Evolutionary conservation across 306 rosid genomes (phyloP).

Genomic region (Spatholobus suberectus): DNA sequence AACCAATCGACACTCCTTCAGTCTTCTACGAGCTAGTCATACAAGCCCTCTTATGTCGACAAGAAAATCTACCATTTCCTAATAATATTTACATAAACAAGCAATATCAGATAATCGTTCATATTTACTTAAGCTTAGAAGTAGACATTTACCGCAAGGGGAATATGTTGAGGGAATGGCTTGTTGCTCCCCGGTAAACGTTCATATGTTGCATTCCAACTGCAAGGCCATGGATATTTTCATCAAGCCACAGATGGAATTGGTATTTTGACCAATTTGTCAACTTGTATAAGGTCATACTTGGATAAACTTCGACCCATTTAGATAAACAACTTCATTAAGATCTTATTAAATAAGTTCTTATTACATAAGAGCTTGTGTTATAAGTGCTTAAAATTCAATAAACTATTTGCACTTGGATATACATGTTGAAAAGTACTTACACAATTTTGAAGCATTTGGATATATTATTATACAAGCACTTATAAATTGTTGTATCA

Average conservation of each 20-base stretch:
- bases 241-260: neutral
- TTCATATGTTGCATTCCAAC: constrained; percentile 75
- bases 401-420: too few relatives aligned
- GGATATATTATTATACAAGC: too few relatives aligned
- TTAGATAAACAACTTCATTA: too few relatives aligned
- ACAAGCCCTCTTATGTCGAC: constrained; percentile 79
- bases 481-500: too few relatives aligned
- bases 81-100: constrained; percentile 29
- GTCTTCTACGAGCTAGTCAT: constrained; percentile 50
- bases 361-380: too few relatives aligned
- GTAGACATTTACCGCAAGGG: constrained; percentile 62
- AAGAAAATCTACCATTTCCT: constrained; percentile 92
- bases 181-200: constrained; percentile 72
- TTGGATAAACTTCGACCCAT: neutral
- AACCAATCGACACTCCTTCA: constrained; percentile 25
- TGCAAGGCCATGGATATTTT: constrained; percentile 48
- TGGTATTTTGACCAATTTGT: neutral
- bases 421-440: too few relatives aligned
- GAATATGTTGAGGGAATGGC: constrained; percentile 70
- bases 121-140: neutral
- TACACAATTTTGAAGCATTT: too few relatives aligned
- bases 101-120: neutral
- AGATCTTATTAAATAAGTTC: too few relatives aligned
- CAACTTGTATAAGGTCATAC: neutral
- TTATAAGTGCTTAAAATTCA: too few relatives aligned